Conservation (phyloP, 495 filamentous ascomycete genomes). For the Cenococcum geophilum region DNA sequence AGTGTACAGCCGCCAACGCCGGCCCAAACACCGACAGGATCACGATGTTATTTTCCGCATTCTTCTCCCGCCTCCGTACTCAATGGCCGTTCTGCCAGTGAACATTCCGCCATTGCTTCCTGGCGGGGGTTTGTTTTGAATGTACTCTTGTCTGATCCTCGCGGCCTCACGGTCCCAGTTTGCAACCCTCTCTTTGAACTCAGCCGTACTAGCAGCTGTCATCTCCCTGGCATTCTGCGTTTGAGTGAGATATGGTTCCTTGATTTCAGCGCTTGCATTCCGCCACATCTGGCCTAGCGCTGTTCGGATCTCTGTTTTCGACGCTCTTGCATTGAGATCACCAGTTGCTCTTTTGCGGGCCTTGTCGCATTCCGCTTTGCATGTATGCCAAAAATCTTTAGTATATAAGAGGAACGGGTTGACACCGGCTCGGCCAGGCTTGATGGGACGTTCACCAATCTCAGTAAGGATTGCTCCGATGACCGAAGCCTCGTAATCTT, state of each 20-base stretch:
- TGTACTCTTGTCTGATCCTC: conserved; percentile 57
- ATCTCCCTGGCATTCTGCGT: conserved; percentile 59
- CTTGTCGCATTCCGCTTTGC: conserved; percentile 65
- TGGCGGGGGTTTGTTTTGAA: conserved; percentile 50
- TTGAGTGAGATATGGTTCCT: conserved; percentile 67
- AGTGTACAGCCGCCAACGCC: neutral
- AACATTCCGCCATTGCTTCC: conserved; percentile 12
- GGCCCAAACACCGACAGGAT: conserved; percentile 1
- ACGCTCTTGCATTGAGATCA: conserved; percentile 59
- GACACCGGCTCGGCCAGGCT: conserved; percentile 60
- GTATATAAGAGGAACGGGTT: conserved; percentile 65
- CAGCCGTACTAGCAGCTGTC: conserved; percentile 52
- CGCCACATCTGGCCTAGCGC: conserved; percentile 87
- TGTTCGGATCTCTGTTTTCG: conserved; percentile 68
- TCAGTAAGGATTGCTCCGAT: conserved; percentile 59
- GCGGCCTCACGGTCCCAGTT: conserved; percentile 65
- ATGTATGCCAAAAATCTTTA: conserved; percentile 71
- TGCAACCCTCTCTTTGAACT: conserved; percentile 51
- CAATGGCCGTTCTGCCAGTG: conserved; percentile 24
- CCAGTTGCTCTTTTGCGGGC: conserved; percentile 56
- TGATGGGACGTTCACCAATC: conserved; percentile 66
- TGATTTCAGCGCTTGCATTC: conserved; percentile 58
- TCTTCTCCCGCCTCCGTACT: conserved; percentile 19
- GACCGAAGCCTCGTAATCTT: conserved; percentile 68
- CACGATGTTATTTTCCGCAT: conserved; percentile 12